Base-by-base conservation (phyloP, 352 stramenopile species). In the Saprolegnia parasitica region DNA sequence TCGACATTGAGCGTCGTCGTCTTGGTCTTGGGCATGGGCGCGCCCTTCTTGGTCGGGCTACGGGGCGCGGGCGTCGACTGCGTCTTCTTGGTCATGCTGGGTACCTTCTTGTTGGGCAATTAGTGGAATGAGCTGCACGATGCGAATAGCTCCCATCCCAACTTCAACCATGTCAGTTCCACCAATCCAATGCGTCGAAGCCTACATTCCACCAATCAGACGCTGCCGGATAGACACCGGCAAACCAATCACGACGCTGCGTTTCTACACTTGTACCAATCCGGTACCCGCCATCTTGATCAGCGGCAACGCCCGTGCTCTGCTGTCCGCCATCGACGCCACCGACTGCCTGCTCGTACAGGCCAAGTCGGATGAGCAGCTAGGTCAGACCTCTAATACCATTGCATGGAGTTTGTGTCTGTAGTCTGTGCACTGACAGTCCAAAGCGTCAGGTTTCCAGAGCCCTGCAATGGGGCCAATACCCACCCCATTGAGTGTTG, bases 1-100 rank as follows among this genome's bases (percentile, higher is more conserved):
- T 50, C 29, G 32, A 70, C 63, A 24, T 70, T 70, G 9, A 70
- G 42, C 20, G 46, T 61, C 13, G 39, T 70, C 10, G 23, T 54
- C 58, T 18, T 50, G 20, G 58, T 55, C 29, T 35, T 35, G 29
- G 29, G 29, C 29, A 5, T 5, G 2, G 42, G 10, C 42, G 18
- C 13, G 3, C 18, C 18, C 13, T 49, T n/a, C 42, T 49, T 49
- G 42, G 13, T 15, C 13, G 42, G 42, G 42, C 42, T 49, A n/a
- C 13, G 13, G 18, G 42, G 42, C 42, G 42, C 42, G 13, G 11
- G 11, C 13, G 42, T 49, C 42, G 42, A 3, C 13, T n/a, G 42
- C 13, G 42, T 49, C 42, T 49, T 49, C 42, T 49, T 49, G 42
- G 42, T 8, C 42, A 49, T 49, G 42, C 13, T 49, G 1, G 42